phyloP scores from a whole-genome alignment of 352 stramenopile species.

The Globisporangium camurandrum region DNA sequence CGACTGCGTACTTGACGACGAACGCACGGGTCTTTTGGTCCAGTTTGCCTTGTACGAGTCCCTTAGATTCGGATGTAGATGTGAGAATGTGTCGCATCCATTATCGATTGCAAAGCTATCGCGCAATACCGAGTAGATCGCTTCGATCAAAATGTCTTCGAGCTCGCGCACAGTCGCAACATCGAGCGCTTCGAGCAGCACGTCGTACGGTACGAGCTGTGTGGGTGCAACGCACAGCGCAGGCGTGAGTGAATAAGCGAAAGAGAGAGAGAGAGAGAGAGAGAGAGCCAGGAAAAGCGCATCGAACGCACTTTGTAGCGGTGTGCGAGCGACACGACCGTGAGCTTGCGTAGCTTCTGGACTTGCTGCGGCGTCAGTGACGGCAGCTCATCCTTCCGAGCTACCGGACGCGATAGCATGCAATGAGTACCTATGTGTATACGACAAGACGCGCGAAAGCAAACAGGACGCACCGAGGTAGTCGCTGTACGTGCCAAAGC shows the following conservation, averaged over 20 bases:
- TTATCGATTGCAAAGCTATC: not conserved
- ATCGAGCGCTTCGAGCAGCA: conserved; percentile 68
- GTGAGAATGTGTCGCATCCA: not conserved
- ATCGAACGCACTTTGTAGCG: conserved; percentile 53
- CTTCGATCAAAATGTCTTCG: conserved; percentile 91
- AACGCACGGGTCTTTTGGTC: conserved; percentile 81
- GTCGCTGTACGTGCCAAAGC: conserved; percentile 83
- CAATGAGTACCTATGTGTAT: not conserved
- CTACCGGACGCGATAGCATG: no score
- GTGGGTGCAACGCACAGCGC: no score
- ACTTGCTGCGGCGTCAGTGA: conserved; percentile 59
- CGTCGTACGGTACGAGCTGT: conserved; percentile 78
- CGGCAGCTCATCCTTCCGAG: conserved; percentile 52
- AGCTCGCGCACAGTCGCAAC: conserved; percentile 80
- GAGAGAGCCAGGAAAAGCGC: not conserved
- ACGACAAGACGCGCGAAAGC: not conserved
- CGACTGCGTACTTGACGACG: conserved; percentile 83
- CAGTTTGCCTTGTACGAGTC: conserved; percentile 86
- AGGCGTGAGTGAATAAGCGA: no score
- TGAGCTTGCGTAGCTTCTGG: conserved; percentile 88
- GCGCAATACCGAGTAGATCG: conserved; percentile 80
- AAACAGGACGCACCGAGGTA: conserved; percentile 49
- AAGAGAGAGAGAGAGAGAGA: not conserved
- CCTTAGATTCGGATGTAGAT: conserved; percentile 20
- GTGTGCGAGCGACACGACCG: conserved; percentile 79